Conservation (phyloP, 768 basidiomycete species). For the Galerina marginata region DNA sequence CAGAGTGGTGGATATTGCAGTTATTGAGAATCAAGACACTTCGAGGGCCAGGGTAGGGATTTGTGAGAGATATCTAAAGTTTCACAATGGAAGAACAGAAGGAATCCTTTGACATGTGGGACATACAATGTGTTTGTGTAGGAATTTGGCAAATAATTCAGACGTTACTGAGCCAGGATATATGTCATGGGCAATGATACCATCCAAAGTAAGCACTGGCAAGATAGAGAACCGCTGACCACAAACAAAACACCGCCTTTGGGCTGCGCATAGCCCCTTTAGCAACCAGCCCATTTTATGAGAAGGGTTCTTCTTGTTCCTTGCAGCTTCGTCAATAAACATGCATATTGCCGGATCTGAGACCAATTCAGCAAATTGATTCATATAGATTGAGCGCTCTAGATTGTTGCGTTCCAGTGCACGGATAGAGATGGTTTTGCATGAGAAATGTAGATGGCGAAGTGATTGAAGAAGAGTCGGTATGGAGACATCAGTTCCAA, state of each 20-base stretch:
- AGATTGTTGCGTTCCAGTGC: constrained; percentile 20
- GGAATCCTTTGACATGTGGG: no score
- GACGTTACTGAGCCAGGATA: constrained; percentile 21
- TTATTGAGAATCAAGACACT: constrained; percentile 22
- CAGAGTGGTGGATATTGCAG: constrained; percentile 22
- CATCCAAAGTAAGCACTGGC: constrained; percentile 16
- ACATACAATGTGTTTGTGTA: constrained; percentile 17
- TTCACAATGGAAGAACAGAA: not conserved
- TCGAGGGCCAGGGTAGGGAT: constrained; percentile 16
- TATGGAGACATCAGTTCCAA: constrained; percentile 2
- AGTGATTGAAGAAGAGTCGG: constrained; percentile 19
- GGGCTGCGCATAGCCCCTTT: constrained; percentile 2
- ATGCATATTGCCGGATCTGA: constrained; percentile 16
- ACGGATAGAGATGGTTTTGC: constrained; percentile 14
- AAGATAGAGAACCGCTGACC: constrained; percentile 20
- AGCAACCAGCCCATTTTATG: constrained; percentile 17
- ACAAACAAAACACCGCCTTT: constrained; percentile 17
- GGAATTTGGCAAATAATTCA: constrained; percentile 12
- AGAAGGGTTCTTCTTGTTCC: constrained; percentile 14
- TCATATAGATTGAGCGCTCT: constrained; percentile 16
- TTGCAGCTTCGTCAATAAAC: constrained; percentile 21
- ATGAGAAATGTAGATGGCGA: constrained; percentile 15
- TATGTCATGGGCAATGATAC: constrained; percentile 20
- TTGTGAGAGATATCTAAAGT: constrained; percentile 21
- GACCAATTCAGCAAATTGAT: constrained; percentile 13